These are phyloP conservation scores for Microdochium paspali DNA, from an alignment of 2,329 filamentous ascomycete genomes.

Conservation along the genomic window DNA sequence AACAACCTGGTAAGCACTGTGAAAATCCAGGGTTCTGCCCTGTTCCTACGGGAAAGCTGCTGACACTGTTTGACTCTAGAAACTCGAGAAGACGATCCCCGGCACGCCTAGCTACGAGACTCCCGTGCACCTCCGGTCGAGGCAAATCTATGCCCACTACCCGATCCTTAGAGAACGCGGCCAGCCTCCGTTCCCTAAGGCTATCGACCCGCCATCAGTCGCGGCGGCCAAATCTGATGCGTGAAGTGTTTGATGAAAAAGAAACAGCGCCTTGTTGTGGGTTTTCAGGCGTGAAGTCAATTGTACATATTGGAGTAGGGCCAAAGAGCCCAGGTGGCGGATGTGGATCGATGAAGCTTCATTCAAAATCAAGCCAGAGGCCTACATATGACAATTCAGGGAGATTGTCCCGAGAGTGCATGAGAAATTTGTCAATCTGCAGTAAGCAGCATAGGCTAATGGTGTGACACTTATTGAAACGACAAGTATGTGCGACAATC, in stretches of 20 bases:
- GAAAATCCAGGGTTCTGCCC: not conserved
- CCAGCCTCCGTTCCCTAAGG: constrained; percentile 18
- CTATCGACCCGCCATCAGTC: constrained; percentile 1
- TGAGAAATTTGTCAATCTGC: too few relatives aligned
- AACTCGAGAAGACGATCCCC: constrained; percentile 73
- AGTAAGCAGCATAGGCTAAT: too few relatives aligned
- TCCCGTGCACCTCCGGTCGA: constrained; percentile 64
- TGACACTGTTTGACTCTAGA: constrained; percentile 33
- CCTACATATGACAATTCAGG: too few relatives aligned
- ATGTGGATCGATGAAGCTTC: too few relatives aligned
- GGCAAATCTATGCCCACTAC: constrained; percentile 51
- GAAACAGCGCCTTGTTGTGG: not conserved
- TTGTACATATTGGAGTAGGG: too few relatives aligned
- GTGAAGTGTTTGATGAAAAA: not conserved
- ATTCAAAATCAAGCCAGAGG: too few relatives aligned
- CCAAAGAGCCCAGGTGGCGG: too few relatives aligned
- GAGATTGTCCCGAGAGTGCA: too few relatives aligned
- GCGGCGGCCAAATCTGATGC: not conserved
- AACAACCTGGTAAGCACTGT: constrained; percentile 75
- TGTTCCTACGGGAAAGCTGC: constrained; percentile 1
- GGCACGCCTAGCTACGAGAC: constrained; percentile 59
- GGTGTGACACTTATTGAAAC: too few relatives aligned
- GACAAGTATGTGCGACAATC: too few relatives aligned
- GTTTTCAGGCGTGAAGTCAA: too few relatives aligned
- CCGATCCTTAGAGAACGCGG: constrained; percentile 25